Base-by-base conservation (phyloP, 345 rosid genomes). In the Salix viminalis region DNA sequence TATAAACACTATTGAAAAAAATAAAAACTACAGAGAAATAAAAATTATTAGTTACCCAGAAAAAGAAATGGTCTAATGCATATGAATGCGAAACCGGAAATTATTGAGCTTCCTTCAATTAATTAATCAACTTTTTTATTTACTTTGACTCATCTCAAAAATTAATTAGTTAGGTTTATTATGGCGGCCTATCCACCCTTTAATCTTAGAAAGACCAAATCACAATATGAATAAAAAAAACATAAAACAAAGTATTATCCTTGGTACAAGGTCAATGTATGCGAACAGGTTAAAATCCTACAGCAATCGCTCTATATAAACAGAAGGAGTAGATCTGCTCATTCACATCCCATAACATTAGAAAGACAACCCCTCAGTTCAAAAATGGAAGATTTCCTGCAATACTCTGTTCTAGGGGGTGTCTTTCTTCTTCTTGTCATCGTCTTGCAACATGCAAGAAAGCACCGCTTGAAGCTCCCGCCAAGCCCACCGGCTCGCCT, bases 401-500 rank as follows among this genome's bases (percentile, higher is more conserved):
- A 13, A 0, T 70, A 48, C 58, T 46, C 37, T 12, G 19, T 18
- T 26, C 36, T 70, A 2, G 19, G n/a, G 7, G 34, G 30, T 28
- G 2, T 46, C 6, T 28, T 70, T 54, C 73, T 70, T 16, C 62
- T 56, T 8, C 5, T 56, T 56, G 14, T 32, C 10, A 46, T 4
- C 62, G 26, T 56, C 26, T 21, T 56, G 12, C 62, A 56, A n/a
- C 3, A 56, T 7, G 62, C 62, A 56, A 16, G 60, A 46, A 69
- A 16, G 19, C 6, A 26, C 48, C 81, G 19, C 50, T 58, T 67
- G 48, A 68, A 67, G 32, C 48, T 73, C 24, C 81, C 77, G 8
- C 81, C 81, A 2, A 41, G 64, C 42, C 77, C 77, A 34, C 77
- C 39, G 0, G 36, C 70, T 11, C 44, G 74, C 34, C 81, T 77